Evolutionary conservation across 805 yeast genomes (phyloP), one percentile per base, ranked within the genome.

Genomic region (Yamadazyma sp.): DNA sequence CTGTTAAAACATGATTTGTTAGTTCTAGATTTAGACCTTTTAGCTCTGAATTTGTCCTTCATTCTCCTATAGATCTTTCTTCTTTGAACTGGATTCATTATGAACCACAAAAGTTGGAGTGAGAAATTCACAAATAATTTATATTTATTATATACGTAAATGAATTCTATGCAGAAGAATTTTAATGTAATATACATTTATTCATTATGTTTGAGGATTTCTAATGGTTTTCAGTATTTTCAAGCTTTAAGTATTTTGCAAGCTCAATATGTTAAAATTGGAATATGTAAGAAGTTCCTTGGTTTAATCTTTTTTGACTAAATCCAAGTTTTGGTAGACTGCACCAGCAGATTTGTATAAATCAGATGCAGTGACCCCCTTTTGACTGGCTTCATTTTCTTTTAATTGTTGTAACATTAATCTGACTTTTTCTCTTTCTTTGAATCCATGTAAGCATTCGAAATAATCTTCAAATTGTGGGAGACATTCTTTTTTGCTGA

Each of bases 371-470:
- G 62, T 60, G 30, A 67, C 62, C 14, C 72, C 73, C 14, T 52
- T 53, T 45, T 65, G 58, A 18, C 56, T 50, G n/a, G 47, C 49
- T 47, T 65, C 71, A 45, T 68, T 68, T 17, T 68, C 69, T 48
- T 65, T 64, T 52, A 68, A 62, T 48, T 68, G 72, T 45, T 67
- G 69, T 50, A 63, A 53, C 71, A 68, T 62, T 39, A 65, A 48
- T 51, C 73, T 56, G 33, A 62, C 59, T 49, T 56, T 65, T 55
- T 67, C 73, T 47, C 72, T 62, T 48, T 68, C 73, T 46, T 68
- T 68, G 45, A 46, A 56, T 18, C 73, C 73, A 48, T 68, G 73
- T 51, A 68, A 61, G 49, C 73, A 68, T 46, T 68, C 73, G 38
- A 55, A 62, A 58, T 68, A 68, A 53, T 68, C 73, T 42, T 68